These are phyloP conservation scores for Candida sanyiensis DNA, from an alignment of 805 yeast species.

Conservation along the genomic window DNA sequence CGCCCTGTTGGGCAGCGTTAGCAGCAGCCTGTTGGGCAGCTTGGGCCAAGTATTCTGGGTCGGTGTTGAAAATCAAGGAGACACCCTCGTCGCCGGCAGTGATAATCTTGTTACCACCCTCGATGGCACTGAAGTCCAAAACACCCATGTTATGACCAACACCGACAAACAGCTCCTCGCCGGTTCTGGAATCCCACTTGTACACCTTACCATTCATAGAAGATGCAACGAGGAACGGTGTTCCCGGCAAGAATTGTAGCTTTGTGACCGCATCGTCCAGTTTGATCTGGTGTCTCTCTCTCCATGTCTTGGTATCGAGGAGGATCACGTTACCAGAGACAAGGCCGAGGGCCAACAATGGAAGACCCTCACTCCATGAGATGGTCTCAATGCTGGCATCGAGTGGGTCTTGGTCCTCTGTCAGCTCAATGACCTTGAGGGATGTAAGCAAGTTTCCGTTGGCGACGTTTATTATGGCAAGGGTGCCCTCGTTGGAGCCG, in stretches of 20 bases:
- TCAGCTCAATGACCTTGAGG: slow-evolving; percentile 58
- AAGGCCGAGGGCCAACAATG: slow-evolving; percentile 77
- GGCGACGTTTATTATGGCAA: slow-evolving; percentile 71
- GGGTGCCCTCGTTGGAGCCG: slow-evolving; percentile 84
- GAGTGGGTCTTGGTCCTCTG: slow-evolving; percentile 49
- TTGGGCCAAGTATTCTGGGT: slow-evolving; percentile 3
- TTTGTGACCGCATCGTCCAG: slow-evolving; percentile 83
- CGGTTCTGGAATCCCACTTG: slow-evolving; percentile 87
- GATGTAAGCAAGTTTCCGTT: slow-evolving; percentile 65
- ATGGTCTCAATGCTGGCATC: slow-evolving; percentile 76
- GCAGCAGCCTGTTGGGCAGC: slow-evolving; percentile 2
- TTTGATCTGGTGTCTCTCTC: slow-evolving; percentile 64
- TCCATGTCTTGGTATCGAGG: slow-evolving; percentile 83
- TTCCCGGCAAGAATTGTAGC: slow-evolving; percentile 52
- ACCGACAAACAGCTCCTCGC: slow-evolving; percentile 69
- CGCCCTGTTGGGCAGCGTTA: neutral
- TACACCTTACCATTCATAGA: slow-evolving; percentile 82
- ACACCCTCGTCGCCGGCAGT: slow-evolving; percentile 99
- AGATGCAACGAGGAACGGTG: slow-evolving; percentile 60
- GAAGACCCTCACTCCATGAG: slow-evolving; percentile 63
- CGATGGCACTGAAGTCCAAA: slow-evolving; percentile 71
- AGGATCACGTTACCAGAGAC: slow-evolving; percentile 84
- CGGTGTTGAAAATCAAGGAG: slow-evolving; percentile 46
- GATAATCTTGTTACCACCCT: slow-evolving; percentile 60
- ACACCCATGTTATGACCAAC: slow-evolving; percentile 94